Evolutionary conservation across 192 early-diverging fungal species (phyloP).

Genomic region (Coemansia sp.): DNA sequence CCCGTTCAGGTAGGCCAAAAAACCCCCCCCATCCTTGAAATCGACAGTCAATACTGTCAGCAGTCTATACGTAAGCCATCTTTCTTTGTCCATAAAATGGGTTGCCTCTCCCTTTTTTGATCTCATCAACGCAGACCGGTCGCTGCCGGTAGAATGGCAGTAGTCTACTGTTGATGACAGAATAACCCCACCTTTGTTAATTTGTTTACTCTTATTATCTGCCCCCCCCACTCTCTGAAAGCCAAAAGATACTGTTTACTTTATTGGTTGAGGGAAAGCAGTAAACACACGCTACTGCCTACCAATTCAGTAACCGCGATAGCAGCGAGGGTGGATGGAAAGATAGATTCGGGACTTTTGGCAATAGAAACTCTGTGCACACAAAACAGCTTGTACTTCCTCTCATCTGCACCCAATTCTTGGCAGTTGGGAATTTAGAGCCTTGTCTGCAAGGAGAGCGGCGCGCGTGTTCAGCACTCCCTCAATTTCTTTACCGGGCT

Average conservation of each 20-base stretch:
- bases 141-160: background rate
- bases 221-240: slow-evolving; percentile 7
- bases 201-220: slow-evolving; percentile 7
- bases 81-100: background rate
- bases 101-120: background rate
- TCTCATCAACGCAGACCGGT: background rate
- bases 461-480: background rate
- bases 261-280: background rate
- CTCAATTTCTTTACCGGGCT: background rate
- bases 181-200: background rate
- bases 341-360: background rate
- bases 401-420: background rate
- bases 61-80: background rate
- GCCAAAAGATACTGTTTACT: slow-evolving; percentile 6
- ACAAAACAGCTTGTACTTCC: background rate
- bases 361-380: too few species aligned
- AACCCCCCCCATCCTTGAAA: background rate
- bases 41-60: background rate
- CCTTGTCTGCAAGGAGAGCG: background rate
- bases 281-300: background rate
- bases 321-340: background rate
- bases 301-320: background rate
- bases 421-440: background rate
- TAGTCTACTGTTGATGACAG: background rate
- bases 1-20: slow-evolving; percentile 2